Conservation (phyloP, 441 rosid species). For the Sinapis alba region DNA sequence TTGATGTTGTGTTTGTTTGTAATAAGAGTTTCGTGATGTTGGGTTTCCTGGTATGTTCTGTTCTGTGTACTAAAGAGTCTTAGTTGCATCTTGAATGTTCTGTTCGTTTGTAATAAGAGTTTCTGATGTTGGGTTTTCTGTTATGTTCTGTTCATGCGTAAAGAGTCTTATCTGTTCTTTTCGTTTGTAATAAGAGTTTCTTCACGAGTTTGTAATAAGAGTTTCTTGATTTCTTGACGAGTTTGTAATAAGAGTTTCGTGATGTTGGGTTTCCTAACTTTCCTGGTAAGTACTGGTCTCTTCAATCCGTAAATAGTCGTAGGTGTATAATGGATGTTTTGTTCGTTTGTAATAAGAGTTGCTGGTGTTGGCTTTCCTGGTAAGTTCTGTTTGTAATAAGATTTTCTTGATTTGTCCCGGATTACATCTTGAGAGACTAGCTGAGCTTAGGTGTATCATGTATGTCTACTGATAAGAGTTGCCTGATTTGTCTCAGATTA, state of each 20-base stretch:
- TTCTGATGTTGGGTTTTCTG: neutral
- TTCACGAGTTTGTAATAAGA: neutral
- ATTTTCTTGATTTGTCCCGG: neutral
- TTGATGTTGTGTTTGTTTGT: neutral
- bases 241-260: neutral
- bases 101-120: neutral
- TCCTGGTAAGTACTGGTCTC: neutral
- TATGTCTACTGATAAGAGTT: conserved; percentile 13
- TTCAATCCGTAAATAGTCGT: neutral
- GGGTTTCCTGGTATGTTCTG: neutral
- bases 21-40: neutral
- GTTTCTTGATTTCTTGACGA: neutral
- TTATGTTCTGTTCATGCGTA: neutral
- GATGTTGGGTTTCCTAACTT: neutral
- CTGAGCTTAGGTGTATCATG: neutral
- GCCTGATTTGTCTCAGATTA: conserved; percentile 55
- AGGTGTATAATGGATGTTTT: neutral
- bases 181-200: neutral
- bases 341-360: neutral
- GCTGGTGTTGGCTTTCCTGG: neutral
- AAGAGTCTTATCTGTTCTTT: neutral
- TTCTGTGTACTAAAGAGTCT: too few species aligned
- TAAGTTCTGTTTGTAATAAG: neutral
- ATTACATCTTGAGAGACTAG: neutral
- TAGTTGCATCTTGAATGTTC: too few species aligned